Base-by-base conservation (phyloP, 108 stramenopile species). In the Conticribra weissflogii region DNA sequence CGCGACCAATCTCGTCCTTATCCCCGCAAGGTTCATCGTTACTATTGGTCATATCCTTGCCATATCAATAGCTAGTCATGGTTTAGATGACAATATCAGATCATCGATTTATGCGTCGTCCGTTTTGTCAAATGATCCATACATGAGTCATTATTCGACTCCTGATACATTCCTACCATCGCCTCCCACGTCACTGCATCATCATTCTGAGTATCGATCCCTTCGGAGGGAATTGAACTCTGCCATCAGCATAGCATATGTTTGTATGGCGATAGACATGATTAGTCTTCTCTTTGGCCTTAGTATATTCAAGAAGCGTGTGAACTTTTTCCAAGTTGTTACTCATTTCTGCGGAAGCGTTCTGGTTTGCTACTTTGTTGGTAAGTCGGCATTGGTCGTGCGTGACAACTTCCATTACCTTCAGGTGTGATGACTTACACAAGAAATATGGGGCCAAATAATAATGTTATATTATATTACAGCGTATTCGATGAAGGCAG, bases 401-500 rank as follows among this genome's bases (percentile, higher is more conserved):
- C n/a, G n/a, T n/a, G n/a, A n/a, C n/a, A n/a, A n/a, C n/a, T n/a
- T n/a, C n/a, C n/a, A n/a, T n/a, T n/a, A n/a, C n/a, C n/a, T n/a
- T n/a, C n/a, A n/a, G n/a, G n/a, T n/a, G n/a, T n/a, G n/a, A n/a
- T n/a, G n/a, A n/a, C n/a, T n/a, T n/a, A n/a, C n/a, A n/a, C n/a
- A n/a, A n/a, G n/a, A n/a, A n/a, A n/a, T n/a, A n/a, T n/a, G n/a
- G n/a, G n/a, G n/a, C n/a, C n/a, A n/a, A n/a, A n/a, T n/a, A n/a
- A n/a, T n/a, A n/a, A n/a, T n/a, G n/a, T n/a, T n/a, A 62, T 24
- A 25, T n/a, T 51, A 4, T 18, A 51, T 18, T 18, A 17, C 2
- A 47, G 63, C 27, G 59, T 44, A 63, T 63, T 1, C 48, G 18
- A 51, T 51, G 49, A 63, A 51, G 46, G 63, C 63, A 32, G 14